Evolutionary conservation across 2,329 filamentous ascomycete genomes (phyloP).

Genomic region (Hypomyces rosellus): DNA sequence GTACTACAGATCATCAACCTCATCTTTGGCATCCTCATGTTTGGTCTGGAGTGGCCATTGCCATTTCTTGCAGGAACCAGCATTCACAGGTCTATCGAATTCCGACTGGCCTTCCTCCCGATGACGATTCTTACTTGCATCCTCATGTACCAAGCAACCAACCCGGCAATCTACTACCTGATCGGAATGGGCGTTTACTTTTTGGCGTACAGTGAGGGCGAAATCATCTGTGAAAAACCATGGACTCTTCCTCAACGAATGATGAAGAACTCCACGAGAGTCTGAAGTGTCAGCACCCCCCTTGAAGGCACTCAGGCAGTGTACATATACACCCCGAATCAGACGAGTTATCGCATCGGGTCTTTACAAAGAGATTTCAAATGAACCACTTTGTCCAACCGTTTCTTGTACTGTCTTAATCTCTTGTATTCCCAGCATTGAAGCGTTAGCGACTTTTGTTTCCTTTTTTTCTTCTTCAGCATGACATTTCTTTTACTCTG

Average conservation of each 20-base stretch:
- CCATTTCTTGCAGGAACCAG: slow-evolving; percentile 66
- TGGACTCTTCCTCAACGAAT: slow-evolving; percentile 61
- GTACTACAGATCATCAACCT: slow-evolving; percentile 87
- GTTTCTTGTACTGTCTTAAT: neutral
- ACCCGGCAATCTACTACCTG: slow-evolving; percentile 86
- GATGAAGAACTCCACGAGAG: slow-evolving; percentile 17
- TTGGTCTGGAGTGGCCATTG: slow-evolving; percentile 90
- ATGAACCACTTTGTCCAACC: neutral
- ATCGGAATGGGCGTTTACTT: slow-evolving; percentile 85
- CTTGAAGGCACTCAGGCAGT: neutral
- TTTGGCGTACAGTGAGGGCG: slow-evolving; percentile 95
- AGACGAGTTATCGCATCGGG: neutral
- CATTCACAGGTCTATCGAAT: slow-evolving; percentile 82
- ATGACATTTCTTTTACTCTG: neutral
- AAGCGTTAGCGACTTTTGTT: neutral
- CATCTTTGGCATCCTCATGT: slow-evolving; percentile 66
- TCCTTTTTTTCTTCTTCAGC: neutral
- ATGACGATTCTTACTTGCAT: slow-evolving; percentile 67
- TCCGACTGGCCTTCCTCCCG: slow-evolving; percentile 75
- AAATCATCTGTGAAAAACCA: slow-evolving; percentile 66
- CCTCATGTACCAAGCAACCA: slow-evolving; percentile 86
- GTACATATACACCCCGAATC: neutral
- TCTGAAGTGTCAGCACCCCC: neutral
- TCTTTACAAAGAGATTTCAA: neutral
- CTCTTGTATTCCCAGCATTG: neutral